Conservation (phyloP, 1,284 basidiomycete genomes). For the Puccinia novopanici region DNA sequence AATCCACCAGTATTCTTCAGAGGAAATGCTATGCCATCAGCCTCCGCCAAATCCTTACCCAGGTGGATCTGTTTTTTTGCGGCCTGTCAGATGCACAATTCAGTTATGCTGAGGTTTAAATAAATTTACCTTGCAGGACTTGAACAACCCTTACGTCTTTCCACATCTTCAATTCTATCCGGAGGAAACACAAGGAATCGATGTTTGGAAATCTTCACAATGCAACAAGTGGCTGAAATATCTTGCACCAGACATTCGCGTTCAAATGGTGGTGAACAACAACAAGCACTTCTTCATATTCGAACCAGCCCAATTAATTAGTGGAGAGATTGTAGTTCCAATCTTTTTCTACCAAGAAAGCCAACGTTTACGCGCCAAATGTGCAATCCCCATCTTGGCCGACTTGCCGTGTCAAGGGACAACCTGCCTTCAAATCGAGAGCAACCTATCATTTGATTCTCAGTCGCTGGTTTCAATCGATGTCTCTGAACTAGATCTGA, state of each 20-base stretch:
- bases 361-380: not conserved
- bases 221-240: not conserved
- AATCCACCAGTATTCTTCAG: not conserved
- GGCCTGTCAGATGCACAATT: too few relatives aligned
- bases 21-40: not conserved
- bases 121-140: not conserved
- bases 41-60: not conserved
- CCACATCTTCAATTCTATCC: not conserved
- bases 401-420: not conserved
- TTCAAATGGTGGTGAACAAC: not conserved
- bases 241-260: not conserved
- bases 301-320: not conserved
- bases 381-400: not conserved
- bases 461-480: not conserved
- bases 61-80: not conserved
- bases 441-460: not conserved
- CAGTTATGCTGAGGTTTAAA: too few relatives aligned
- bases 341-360: constrained; percentile 3
- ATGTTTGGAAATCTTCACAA: not conserved
- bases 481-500: not conserved
- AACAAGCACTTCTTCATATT: constrained; percentile 5
- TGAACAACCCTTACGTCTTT: not conserved
- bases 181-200: not conserved
- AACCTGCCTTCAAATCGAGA: not conserved
- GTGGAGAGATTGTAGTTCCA: not conserved